These are phyloP conservation scores for Ophiocordyceps robertsii DNA, from an alignment of 2,329 filamentous ascomycete genomes.

Conservation along the genomic window DNA sequence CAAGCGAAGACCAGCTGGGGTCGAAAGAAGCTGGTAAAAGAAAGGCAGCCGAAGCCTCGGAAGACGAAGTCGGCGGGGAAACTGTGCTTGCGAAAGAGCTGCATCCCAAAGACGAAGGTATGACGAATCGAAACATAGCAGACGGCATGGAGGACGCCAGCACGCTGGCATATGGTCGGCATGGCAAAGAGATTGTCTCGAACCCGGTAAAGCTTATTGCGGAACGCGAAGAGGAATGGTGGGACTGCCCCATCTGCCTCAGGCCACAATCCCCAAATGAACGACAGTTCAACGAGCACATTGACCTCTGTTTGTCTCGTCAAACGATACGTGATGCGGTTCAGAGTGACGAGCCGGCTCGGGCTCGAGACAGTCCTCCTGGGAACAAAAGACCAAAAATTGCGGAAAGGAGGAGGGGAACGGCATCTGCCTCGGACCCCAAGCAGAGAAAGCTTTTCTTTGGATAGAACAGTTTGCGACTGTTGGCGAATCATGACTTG, in stretches of 20 bases:
- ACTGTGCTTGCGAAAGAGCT: slow-evolving; percentile 55
- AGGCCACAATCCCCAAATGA: slow-evolving; percentile 65
- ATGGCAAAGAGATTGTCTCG: slow-evolving; percentile 38
- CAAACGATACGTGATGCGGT: slow-evolving; percentile 77
- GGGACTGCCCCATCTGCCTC: slow-evolving; percentile 83
- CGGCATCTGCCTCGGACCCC: slow-evolving; percentile 22
- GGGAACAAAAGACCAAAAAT: slow-evolving; percentile 23
- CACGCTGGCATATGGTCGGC: slow-evolving; percentile 10
- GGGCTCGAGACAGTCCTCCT: slow-evolving; percentile 16
- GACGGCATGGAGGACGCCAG: background rate
- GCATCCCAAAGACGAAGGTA: slow-evolving; percentile 2
- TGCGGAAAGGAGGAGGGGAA: slow-evolving; percentile 24
- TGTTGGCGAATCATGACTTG: background rate
- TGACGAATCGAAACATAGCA: background rate
- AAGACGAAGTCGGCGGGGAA: slow-evolving; percentile 43
- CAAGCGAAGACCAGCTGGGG: slow-evolving; percentile 8
- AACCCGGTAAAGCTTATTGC: slow-evolving; percentile 23
- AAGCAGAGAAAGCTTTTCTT: slow-evolving; percentile 41
- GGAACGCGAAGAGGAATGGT: slow-evolving; percentile 36
- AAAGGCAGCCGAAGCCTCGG: slow-evolving; percentile 16
- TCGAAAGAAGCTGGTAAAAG: slow-evolving; percentile 15
- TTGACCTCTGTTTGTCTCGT: slow-evolving; percentile 79
- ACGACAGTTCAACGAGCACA: slow-evolving; percentile 72
- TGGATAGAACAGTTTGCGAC: slow-evolving; percentile 15
- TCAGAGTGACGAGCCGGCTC: slow-evolving; percentile 31